Percentiles rank a stretch among this genome's conserved stretches.
phyloP scores from a whole-genome alignment of 495 filamentous ascomycete genomes.

The Bombardia bombarda region DNA sequence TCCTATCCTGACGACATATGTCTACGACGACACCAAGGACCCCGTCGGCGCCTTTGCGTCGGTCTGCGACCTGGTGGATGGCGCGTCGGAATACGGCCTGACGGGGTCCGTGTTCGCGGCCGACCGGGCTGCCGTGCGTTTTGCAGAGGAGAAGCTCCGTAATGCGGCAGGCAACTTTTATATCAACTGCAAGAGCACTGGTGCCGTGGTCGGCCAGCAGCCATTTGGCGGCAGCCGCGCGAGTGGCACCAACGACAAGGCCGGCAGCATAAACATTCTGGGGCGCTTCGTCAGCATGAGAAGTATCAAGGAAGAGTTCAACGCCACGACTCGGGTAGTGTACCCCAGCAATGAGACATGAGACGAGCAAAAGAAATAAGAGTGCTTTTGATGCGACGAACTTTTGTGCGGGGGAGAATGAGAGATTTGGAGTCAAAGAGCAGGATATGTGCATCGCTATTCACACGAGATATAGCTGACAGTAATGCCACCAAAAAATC shows the following conservation, averaged over 20 bases:
- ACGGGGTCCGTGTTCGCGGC: constrained; percentile 73
- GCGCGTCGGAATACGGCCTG: constrained; percentile 65
- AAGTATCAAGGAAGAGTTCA: constrained; percentile 88
- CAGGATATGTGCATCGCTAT: too few species aligned
- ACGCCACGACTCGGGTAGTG: constrained; percentile 54
- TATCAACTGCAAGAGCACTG: constrained; percentile 89
- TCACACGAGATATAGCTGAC: too few species aligned
- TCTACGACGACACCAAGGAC: constrained; percentile 59
- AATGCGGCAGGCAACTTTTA: constrained; percentile 86
- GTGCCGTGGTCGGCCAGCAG: constrained; percentile 87
- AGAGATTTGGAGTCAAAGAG: too few species aligned
- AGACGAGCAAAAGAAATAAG: too few species aligned
- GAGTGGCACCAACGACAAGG: constrained; percentile 90
- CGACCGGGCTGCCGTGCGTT: constrained; percentile 57
- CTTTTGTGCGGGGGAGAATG: too few species aligned
- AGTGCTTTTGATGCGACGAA: too few species aligned
- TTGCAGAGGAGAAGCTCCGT: constrained; percentile 65
- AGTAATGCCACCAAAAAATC: too few species aligned
- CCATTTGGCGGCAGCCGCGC: constrained; percentile 82
- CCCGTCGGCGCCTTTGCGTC: constrained; percentile 46
- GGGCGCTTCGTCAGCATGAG: constrained; percentile 74
- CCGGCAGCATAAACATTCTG: constrained; percentile 68
- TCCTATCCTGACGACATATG: constrained; percentile 59
- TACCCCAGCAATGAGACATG: constrained; percentile 72
- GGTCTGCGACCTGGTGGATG: constrained; percentile 51